phyloP scores from a whole-genome alignment of 345 rosid species.

The Garcia nutans region DNA sequence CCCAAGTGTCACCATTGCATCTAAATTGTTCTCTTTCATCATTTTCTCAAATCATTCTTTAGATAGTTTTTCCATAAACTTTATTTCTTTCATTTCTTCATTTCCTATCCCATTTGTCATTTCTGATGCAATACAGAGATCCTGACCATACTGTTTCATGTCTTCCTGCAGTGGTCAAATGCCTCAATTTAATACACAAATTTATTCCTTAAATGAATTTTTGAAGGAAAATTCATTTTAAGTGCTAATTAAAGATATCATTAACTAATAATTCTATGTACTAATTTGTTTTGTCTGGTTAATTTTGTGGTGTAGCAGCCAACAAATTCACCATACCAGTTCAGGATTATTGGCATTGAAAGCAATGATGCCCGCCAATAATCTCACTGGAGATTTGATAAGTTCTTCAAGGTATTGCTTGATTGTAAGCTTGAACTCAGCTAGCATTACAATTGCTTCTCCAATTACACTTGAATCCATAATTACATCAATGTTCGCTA shows the following conservation, averaged over 20 bases:
- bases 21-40: conserved; percentile 31
- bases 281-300: too few relatives aligned
- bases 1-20: conserved; percentile 47
- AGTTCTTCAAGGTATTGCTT: conserved; percentile 37
- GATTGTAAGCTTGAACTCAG: conserved; percentile 37
- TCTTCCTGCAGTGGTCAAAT: conserved; percentile 16
- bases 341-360: conserved; percentile 37
- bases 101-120: conserved; percentile 28
- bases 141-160: conserved; percentile 21
- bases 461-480: conserved; percentile 14
- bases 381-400: conserved; percentile 35
- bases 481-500: conserved; percentile 9
- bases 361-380: conserved; percentile 34
- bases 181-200: background rate
- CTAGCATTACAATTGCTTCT: conserved; percentile 15
- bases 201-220: too few relatives aligned
- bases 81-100: conserved; percentile 7
- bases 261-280: too few relatives aligned
- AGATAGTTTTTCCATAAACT: conserved; percentile 12
- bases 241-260: too few relatives aligned
- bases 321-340: conserved; percentile 26
- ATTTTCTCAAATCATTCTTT: conserved; percentile 20
- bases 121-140: conserved; percentile 27
- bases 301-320: too few relatives aligned
- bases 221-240: too few relatives aligned